These are phyloP conservation scores for Triticum dicoccoides DNA, from an alignment of 176 grass and related monocot genomes.

Conservation along the genomic window DNA sequence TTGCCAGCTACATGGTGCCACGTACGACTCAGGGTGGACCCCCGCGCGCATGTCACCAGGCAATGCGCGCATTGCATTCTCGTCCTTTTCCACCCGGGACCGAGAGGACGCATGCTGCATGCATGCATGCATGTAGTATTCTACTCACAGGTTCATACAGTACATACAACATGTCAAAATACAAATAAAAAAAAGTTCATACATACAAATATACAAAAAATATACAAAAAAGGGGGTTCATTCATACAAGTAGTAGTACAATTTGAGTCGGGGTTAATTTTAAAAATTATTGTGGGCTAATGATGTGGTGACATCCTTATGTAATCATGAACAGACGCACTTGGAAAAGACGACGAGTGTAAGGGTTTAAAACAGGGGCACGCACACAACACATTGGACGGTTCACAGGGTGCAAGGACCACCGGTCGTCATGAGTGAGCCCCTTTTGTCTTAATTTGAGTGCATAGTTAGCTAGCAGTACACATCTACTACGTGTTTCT, in stretches of 20 bases:
- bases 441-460: neutral
- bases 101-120: neutral
- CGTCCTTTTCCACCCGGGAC: neutral
- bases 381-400: neutral
- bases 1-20: neutral
- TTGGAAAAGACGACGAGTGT: neutral
- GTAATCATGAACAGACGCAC: neutral
- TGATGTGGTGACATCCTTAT: no score
- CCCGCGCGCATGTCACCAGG: neutral
- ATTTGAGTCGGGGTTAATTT: no score
- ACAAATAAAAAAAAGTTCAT: no score
- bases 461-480: neutral
- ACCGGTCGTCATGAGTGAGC: neutral
- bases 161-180: no score
- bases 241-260: no score
- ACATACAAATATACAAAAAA: no score
- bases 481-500: neutral
- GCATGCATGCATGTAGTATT: neutral
- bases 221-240: no score
- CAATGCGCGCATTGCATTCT: neutral
- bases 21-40: neutral
- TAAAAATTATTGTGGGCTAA: no score
- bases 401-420: conserved; percentile 2
- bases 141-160: neutral
- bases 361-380: neutral